These are phyloP conservation scores for Theileria orientalis DNA, from an alignment of 169 alveolate species.

Conservation along the genomic window DNA sequence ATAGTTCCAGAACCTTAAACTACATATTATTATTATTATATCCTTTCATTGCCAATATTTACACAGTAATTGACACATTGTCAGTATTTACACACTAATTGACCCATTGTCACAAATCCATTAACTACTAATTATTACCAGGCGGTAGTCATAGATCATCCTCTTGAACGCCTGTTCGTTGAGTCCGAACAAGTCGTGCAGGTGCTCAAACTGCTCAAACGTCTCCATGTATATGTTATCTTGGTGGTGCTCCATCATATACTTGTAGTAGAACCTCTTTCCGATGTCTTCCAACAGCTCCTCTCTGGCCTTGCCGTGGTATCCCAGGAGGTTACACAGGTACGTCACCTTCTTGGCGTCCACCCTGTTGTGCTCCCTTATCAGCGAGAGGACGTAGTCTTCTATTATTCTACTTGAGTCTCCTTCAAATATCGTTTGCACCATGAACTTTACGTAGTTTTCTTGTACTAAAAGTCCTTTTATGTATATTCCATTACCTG, in stretches of 20 bases:
- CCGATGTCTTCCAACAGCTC: slow-evolving; percentile 38
- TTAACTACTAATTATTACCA: neutral
- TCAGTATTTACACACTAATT: too few species aligned
- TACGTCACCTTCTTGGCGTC: slow-evolving; percentile 39
- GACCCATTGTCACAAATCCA: too few species aligned
- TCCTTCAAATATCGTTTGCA: slow-evolving; percentile 74
- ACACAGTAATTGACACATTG: neutral
- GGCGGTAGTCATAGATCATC: slow-evolving; percentile 16
- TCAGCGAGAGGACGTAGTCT: slow-evolving; percentile 35
- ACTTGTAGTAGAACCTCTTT: slow-evolving; percentile 36
- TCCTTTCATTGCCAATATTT: neutral
- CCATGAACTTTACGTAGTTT: slow-evolving; percentile 91
- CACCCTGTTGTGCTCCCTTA: slow-evolving; percentile 15
- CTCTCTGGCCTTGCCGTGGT: slow-evolving; percentile 5
- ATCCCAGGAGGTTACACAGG: slow-evolving; percentile 30
- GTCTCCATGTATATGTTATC: slow-evolving; percentile 27
- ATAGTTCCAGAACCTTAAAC: slow-evolving; percentile 25
- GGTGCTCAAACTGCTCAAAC: slow-evolving; percentile 38
- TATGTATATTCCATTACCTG: too few species aligned
- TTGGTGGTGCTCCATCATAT: slow-evolving; percentile 22
- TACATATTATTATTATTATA: neutral
- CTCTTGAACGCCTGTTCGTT: slow-evolving; percentile 14
- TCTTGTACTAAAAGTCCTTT: too few species aligned
- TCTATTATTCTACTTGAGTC: slow-evolving; percentile 18
- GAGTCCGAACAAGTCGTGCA: slow-evolving; percentile 37